Base-by-base conservation (phyloP, 352 stramenopile species). In the Blastocystis sp. region DNA sequence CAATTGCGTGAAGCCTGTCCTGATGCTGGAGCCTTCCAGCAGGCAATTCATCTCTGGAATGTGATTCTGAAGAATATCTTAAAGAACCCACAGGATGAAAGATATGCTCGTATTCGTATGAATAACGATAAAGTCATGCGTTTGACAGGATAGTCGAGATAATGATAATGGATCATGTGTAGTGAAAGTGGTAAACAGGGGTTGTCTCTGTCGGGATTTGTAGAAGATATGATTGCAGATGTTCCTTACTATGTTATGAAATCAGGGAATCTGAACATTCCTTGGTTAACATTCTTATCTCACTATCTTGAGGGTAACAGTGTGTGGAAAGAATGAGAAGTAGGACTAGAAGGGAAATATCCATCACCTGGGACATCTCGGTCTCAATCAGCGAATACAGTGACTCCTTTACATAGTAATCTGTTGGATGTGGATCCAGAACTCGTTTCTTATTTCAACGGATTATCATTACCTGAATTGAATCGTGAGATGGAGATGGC, bases 191-290 rank as follows among this genome's bases (percentile, higher is more conserved):
- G 71, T 5, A 19, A 24, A 29, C 3, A 29, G 29, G 71, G 29
- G 49, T 37, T 83, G 24, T 19, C 27, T 14, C 7, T 83, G 43
- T 24, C 71, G 21, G 71, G 71, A 37, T 83, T 83, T 49, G 14
- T n/a, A 59, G 27, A 51, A 9, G 71, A 83, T 32, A 42, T 16
- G 0, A 37, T 65, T 32, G 49, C 16, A 12, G 71, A 66, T 35
- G 51, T 46, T 16, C 27, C 32, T 32, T 83, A 65, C 27, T 83
- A 67, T 27, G 43, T 66, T 16, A 61, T 83, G 71, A 63, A 65
- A 54, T 16, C 43, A 56, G 71, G 71, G 6, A 83, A 83, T 51
- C 12, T 83, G 71, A 83, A 83, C 16, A 46, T 83, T 39, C 71
- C 71, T 9, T 83, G 71, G 71, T 32, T 83, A 19, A 59, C 37